Base-by-base conservation (phyloP, 2,329 filamentous ascomycete species). In the Diaporthe aspalathi region DNA sequence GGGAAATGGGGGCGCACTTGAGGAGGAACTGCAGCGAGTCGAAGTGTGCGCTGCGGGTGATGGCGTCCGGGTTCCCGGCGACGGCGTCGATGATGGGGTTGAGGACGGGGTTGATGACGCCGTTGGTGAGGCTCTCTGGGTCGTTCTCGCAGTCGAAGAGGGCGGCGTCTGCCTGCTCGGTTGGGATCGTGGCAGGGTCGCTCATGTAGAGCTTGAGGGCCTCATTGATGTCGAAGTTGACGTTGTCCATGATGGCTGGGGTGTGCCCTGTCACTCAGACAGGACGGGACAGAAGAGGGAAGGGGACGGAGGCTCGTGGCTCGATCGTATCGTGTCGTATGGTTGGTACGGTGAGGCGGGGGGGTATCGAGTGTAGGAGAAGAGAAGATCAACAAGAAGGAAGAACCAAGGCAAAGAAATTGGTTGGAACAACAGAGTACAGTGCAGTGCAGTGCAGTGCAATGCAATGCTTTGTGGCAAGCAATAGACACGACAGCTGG, bases 151-250 rank as follows among this genome's bases (percentile, higher is more conserved):
- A 97, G 80, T 98, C 95, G 77, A 94, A 87, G 24, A 99, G 89
- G 72, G 92, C 89, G 54, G 91, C 83, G 76, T 96, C 93, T 70
- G 95, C 96, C 81, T 98, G 95, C 53, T 93, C 91, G 2, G 95
- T 98, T 9, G 92, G 86, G 70, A 98, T 93, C 49, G 90, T 89
- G 56, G 91, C 86, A 11, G 96, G 95, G 81, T 98, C 95, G 83
- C 94, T 97, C 89, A 98, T 93, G 84, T 98, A 99, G 81, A 94
- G 90, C 87, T 97, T 98, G 82, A 98, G 92, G 75, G 94, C 94
- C 85, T 97, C 93, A 81, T 98, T 97, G 83, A 99, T 94, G 82
- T 98, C 94, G 84, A 99, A 99, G 79, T 92, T 89, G 80, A 94
- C 89, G 85, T 93, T 93, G 78, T 86, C 92, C 91, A 92, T 92